These are phyloP conservation scores for Talaromyces sp. DNA, from an alignment of 2,329 filamentous ascomycete genomes.

Conservation along the genomic window DNA sequence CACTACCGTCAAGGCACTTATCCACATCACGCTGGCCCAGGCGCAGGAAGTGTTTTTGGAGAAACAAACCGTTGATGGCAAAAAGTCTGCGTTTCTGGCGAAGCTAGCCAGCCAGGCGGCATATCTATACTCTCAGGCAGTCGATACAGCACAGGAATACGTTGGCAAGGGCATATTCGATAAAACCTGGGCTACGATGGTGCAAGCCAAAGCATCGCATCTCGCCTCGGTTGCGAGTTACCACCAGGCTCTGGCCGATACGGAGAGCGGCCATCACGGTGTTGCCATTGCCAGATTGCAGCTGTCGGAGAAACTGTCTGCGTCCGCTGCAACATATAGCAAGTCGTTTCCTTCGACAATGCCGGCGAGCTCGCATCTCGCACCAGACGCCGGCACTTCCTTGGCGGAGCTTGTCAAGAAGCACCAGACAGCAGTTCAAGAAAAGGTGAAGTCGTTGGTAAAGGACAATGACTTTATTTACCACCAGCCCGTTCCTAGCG, in stretches of 20 bases:
- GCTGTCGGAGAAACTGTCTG: slow-evolving; percentile 69
- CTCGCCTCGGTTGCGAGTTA: slow-evolving; percentile 85
- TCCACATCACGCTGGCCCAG: slow-evolving; percentile 88
- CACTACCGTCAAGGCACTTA: slow-evolving; percentile 92
- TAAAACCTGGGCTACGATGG: slow-evolving; percentile 79
- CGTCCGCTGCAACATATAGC: slow-evolving; percentile 70
- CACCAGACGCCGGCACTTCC: slow-evolving; percentile 67
- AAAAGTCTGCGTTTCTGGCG: slow-evolving; percentile 85
- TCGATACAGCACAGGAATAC: slow-evolving; percentile 88
- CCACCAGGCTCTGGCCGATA: slow-evolving; percentile 85
- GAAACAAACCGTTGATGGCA: slow-evolving; percentile 87
- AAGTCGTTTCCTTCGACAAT: slow-evolving; percentile 74
- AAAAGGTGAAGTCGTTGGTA: slow-evolving; percentile 66
- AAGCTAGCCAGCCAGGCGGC: slow-evolving; percentile 90
- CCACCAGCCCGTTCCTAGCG: slow-evolving; percentile 82
- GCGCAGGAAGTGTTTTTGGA: slow-evolving; percentile 96
- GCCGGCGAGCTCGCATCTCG: slow-evolving; percentile 75
- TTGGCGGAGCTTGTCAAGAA: slow-evolving; percentile 79
- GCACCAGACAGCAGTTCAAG: slow-evolving; percentile 72
- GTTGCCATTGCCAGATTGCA: slow-evolving; percentile 77
- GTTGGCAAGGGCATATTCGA: slow-evolving; percentile 88
- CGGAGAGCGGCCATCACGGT: slow-evolving; percentile 82
- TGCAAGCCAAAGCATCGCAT: slow-evolving; percentile 67
- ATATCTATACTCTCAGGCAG: slow-evolving; percentile 78
- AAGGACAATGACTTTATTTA: slow-evolving; percentile 99